Evolutionary conservation across 2,329 filamentous ascomycete species (phyloP), one percentile per base, ranked within the genome.

Genomic region (Alternaria rosae): DNA sequence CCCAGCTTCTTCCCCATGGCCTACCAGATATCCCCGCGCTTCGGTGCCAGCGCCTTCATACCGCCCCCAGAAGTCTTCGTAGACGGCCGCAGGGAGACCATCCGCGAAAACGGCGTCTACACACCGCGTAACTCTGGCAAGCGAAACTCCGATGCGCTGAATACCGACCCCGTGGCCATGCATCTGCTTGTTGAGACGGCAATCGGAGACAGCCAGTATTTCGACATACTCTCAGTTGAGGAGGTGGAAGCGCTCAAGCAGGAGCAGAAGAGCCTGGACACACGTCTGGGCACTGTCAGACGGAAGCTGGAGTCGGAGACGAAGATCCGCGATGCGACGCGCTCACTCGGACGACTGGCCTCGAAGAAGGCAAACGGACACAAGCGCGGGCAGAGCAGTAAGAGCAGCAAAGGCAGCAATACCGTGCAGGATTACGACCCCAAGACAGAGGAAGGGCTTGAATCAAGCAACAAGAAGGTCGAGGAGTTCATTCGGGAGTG

Each of bases 141-240:
- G 52, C 72, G 76, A 11, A 70, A 66, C 60, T 77, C 76, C 15
- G 75, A 75, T 10, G 62, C 67, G 32, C 66, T 78, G 41, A 72
- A 76, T 61, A 84, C 81, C 67, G 88, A 90, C 71, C 85, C 85
- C 0, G 85, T 99, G 45, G 91, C 93, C 71, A 89, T 97, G 77
- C 96, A 98, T 78, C 83, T 99, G 48, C 86, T 99, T 61, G 94
- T 95, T 64, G 94, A 98, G 82, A 98, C 93, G 20, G 95, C 95
- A 20, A 87, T 99, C 62, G 88, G 90, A 62, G 95, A 99, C 80
- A 96, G 93, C 82, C 91, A 89, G 74, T 84, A 89, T 70, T 99
- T 90, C 78, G 90, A 94, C 75, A 89, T 99, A 23, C 79, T 99
- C 64, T 92, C 94, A 0, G 92, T 94, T 70, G 93, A 97, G 76